Evolutionary conservation across 148 eudicot genomes (phyloP).

Genomic region (Diospyros lotus): DNA sequence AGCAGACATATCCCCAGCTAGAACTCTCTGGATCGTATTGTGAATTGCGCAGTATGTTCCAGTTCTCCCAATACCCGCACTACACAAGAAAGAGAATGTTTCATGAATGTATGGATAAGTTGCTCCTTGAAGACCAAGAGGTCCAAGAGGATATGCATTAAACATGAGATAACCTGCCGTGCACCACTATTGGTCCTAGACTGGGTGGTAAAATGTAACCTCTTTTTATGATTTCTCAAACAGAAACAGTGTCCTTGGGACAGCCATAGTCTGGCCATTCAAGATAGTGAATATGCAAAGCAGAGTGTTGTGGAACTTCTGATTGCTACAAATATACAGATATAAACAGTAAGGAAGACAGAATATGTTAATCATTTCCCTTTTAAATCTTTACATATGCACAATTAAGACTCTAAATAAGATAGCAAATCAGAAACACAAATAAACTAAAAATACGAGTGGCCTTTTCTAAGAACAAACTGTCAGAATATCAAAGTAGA

Average conservation of each 20-base stretch:
- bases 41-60: slow-evolving; percentile 90
- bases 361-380: not conserved
- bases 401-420: not conserved
- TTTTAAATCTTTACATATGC: not conserved
- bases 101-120: slow-evolving; percentile 12
- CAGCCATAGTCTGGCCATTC: slow-evolving; percentile 99
- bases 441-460: too few species aligned
- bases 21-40: slow-evolving; percentile 72
- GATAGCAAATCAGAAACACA: too few species aligned
- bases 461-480: not conserved
- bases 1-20: slow-evolving; percentile 80
- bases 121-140: slow-evolving; percentile 3
- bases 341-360: slow-evolving; percentile 1
- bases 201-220: slow-evolving; percentile 46
- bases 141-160: not conserved
- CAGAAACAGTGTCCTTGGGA: slow-evolving; percentile 69
- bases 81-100: slow-evolving; percentile 27
- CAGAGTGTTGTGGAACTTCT: slow-evolving; percentile 67
- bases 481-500: not conserved
- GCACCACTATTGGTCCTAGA: slow-evolving; percentile 83
- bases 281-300: slow-evolving; percentile 88
- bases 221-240: slow-evolving; percentile 78
- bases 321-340: slow-evolving; percentile 43
- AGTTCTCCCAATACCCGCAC: slow-evolving; percentile 99
- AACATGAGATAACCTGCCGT: slow-evolving; percentile 69